phyloP scores from a whole-genome alignment of 495 filamentous ascomycete genomes.

The Podospora pseudoanserina region DNA sequence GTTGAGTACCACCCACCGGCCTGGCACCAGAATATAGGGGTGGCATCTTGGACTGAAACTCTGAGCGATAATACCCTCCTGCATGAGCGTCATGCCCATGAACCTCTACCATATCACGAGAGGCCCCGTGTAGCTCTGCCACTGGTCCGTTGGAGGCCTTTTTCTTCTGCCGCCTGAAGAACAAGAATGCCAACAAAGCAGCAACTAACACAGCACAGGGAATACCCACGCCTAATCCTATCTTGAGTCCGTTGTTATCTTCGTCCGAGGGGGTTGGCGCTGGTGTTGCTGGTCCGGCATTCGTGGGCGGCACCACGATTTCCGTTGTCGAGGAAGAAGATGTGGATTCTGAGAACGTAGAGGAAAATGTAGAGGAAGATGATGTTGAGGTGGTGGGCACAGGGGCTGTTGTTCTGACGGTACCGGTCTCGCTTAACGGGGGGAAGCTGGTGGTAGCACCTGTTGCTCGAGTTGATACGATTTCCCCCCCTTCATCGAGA shows the following conservation, averaged over 20 bases:
- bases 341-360: not conserved
- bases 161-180: not conserved
- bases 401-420: slow-evolving; percentile 4
- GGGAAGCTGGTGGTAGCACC: slow-evolving; percentile 23
- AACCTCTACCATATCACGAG: not conserved
- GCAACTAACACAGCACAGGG: slow-evolving; percentile 11
- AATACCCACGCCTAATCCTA: slow-evolving; percentile 23
- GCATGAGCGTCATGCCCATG: not conserved
- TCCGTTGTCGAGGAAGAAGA: not conserved
- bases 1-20: not conserved
- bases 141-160: not conserved
- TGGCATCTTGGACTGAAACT: not conserved
- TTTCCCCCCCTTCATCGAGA: slow-evolving; percentile 23
- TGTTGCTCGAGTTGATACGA: slow-evolving; percentile 9
- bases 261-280: not conserved
- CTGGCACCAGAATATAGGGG: not conserved
- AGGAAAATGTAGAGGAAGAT: not conserved
- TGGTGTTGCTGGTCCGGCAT: not conserved
- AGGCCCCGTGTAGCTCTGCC: not conserved
- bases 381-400: not conserved
- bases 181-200: slow-evolving; percentile 9
- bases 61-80: not conserved
- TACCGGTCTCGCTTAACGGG: slow-evolving; percentile 11
- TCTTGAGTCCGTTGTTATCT: slow-evolving; percentile 7
- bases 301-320: not conserved